phyloP scores from a whole-genome alignment of 148 eudicot species.

The Arctostaphylos glauca region DNA sequence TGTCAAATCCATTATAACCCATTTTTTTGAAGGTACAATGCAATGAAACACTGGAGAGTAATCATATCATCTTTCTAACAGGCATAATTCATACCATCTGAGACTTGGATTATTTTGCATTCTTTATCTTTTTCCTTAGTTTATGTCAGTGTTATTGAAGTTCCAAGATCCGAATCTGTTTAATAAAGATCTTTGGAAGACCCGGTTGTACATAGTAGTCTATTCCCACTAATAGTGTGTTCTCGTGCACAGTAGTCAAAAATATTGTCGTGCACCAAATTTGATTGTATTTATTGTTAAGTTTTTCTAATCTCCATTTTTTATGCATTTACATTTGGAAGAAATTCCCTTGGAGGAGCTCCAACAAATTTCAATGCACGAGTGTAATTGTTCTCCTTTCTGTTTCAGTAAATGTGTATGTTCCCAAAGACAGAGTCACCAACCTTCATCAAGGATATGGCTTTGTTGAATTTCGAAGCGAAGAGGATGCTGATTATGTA shows the following conservation, averaged over 20 bases:
- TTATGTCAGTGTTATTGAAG: background rate
- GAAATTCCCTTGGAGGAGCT: background rate
- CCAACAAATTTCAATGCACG: background rate
- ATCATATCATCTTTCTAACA: background rate
- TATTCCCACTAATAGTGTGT: background rate
- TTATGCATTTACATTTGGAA: background rate
- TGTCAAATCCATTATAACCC: background rate
- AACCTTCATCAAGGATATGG: conserved; percentile 99
- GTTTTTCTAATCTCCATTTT: background rate
- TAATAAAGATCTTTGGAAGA: background rate
- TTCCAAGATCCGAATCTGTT: background rate
- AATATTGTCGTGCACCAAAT: background rate
- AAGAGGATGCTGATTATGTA: conserved; percentile 99
- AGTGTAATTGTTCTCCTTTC: background rate
- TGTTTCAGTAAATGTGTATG: conserved; percentile 90
- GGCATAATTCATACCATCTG: background rate
- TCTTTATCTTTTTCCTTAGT: background rate
- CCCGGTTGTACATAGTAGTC: too few relatives aligned
- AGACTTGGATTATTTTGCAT: background rate
- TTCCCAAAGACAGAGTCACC: conserved; percentile 98
- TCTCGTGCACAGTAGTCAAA: background rate
- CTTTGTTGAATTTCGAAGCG: conserved; percentile 94
- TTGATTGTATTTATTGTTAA: background rate
- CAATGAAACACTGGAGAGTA: background rate
- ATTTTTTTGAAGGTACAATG: background rate